Percentiles rank a stretch among this genome's conserved stretches.
Evolutionary conservation across 805 yeast genomes (phyloP).

Genomic region (Pichia rugopelliculosa): DNA sequence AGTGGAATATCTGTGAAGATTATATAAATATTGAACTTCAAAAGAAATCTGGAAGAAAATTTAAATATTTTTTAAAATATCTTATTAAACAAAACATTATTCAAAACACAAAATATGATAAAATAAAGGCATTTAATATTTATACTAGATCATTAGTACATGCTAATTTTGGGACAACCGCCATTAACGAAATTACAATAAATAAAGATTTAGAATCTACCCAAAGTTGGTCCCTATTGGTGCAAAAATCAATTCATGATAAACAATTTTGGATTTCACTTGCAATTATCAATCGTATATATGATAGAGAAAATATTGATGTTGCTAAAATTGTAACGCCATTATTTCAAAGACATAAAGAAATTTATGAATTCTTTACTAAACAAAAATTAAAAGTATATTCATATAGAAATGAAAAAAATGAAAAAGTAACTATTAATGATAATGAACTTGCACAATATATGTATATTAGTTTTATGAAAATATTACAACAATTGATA

Average conservation of each 20-base stretch:
- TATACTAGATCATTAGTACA: not conserved
- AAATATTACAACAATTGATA: not conserved
- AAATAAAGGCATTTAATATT: not conserved
- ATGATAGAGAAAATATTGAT: not conserved
- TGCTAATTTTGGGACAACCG: not conserved
- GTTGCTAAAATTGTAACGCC: not conserved
- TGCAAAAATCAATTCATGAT: not conserved
- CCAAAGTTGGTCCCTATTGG: not conserved
- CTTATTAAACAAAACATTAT: not conserved
- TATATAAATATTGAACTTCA: not conserved
- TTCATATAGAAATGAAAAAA: not conserved
- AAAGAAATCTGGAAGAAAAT: not conserved
- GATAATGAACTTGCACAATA: not conserved
- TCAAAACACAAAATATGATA: not conserved
- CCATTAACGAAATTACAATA: not conserved
- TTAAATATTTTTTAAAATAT: not conserved
- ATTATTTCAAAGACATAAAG: not conserved
- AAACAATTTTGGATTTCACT: constrained; percentile 1
- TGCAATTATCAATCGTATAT: not conserved
- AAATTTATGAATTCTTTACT: not conserved
- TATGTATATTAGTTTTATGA: not conserved
- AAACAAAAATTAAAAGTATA: not conserved
- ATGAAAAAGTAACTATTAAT: not conserved
- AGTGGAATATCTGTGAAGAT: constrained; percentile 5
- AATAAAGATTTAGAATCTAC: not conserved